These are phyloP conservation scores for Sinapis alba DNA, from an alignment of 441 rosid genomes.

Conservation along the genomic window DNA sequence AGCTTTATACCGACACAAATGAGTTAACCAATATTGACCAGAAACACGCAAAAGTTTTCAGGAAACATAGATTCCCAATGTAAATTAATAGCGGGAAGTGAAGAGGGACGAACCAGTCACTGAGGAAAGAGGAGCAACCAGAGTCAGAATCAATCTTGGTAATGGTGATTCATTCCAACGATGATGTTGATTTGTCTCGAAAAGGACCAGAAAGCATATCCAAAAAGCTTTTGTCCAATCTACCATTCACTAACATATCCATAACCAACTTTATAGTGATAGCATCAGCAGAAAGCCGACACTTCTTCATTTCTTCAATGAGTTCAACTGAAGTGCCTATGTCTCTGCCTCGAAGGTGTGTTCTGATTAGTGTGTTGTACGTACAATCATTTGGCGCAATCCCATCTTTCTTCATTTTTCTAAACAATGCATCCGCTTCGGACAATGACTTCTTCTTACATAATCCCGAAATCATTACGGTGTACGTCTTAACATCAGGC, in stretches of 20 bases:
- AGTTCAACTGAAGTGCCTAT: neutral
- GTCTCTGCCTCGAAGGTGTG: neutral
- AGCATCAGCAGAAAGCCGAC: conserved; percentile 17
- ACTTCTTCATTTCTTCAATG: neutral
- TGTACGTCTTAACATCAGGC: neutral
- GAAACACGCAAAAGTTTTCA: neutral
- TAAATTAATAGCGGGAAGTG: neutral
- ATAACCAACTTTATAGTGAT: neutral
- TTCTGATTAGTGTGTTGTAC: conserved; percentile 11
- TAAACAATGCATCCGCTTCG: conserved; percentile 21
- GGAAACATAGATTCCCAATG: neutral
- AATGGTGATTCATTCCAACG: neutral
- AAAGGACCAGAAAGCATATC: neutral
- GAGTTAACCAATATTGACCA: no score
- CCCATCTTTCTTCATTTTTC: conserved; percentile 19
- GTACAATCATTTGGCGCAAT: neutral
- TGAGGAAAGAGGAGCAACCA: no score
- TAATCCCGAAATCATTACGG: conserved; percentile 11
- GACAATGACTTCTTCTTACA: neutral
- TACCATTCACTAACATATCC: neutral
- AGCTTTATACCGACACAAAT: no score
- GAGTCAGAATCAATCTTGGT: neutral
- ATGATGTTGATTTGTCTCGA: neutral
- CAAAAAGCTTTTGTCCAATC: neutral
- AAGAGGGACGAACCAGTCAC: neutral